Base-by-base conservation (phyloP, 1,139 yeast species). In the Pichia sp. region DNA sequence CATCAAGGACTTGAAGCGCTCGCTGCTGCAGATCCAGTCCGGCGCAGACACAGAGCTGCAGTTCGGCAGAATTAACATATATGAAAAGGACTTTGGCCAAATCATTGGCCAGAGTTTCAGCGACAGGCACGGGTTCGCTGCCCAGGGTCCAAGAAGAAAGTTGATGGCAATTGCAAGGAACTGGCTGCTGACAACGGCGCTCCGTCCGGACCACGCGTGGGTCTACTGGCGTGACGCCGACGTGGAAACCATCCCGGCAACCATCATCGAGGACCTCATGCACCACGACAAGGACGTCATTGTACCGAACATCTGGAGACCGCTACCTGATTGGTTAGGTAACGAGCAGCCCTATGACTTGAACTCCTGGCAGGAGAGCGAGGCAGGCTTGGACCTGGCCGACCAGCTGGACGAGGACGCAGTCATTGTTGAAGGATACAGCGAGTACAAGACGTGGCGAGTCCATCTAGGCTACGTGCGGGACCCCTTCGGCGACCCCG, bases 181-280 rank as follows among this genome's bases (percentile, higher is more conserved):
- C 65, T 83, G 89, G 89, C 70, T 83, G 44, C 72, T 81, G 47
- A 72, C 84, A 1, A 78, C 81, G 41, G 90, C 96, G 1, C 71
- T 89, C 56, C 79, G 82, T 62, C 90, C 96, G 1, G 84, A 87
- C 63, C 96, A 89, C 68, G 84, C 95, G 2, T 89, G 96, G 96
- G 96, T 89, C 9, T 86, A 87, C 66, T 89, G 96, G 96, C 76
- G 96, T 69, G 96, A 89, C 67, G 96, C 83, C 3, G 96, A 89
- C 66, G 85, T 89, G 51, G 96, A 87, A 62, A 78, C 88, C 21
- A 82, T 88, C 62, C 95, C 96, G 0, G 86, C 88, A 16, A 75
- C 85, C 44, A 85, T 89, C 46, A 80, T 89, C 58, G 87, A 89
- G 67, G 87, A 82, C 63, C 73, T 89, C 67, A 88, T 88, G 90